Evolutionary conservation across 2,329 filamentous ascomycete species (phyloP).

Genomic region (Sporothrix protearum): DNA sequence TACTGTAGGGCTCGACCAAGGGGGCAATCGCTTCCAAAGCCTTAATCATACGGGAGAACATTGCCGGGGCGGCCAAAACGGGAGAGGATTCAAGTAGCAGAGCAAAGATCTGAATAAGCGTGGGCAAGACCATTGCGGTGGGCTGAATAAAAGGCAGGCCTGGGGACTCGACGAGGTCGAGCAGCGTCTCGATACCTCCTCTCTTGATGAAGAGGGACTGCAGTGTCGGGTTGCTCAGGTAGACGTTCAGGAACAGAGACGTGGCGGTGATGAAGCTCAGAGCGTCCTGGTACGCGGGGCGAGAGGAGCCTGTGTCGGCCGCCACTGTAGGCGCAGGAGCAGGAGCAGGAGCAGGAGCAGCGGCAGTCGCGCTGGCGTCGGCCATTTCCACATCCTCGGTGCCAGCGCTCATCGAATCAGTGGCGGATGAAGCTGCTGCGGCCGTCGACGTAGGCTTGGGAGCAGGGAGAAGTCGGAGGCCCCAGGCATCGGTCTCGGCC

Average conservation of each 20-base stretch:
- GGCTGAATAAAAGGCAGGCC: conserved; percentile 73
- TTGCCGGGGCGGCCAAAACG: conserved; percentile 73
- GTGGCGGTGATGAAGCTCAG: conserved; percentile 71
- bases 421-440: not conserved
- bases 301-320: conserved; percentile 20
- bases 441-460: conserved; percentile 33
- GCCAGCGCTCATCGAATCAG: conserved; percentile 26
- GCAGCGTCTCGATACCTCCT: conserved; percentile 76
- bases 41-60: conserved; percentile 69
- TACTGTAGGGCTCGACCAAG: conserved; percentile 51
- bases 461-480: conserved; percentile 70
- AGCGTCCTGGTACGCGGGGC: conserved; percentile 41
- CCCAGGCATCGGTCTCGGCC: conserved; percentile 66
- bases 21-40: conserved; percentile 66
- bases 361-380: conserved; percentile 45
- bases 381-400: conserved; percentile 63
- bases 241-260: conserved; percentile 69
- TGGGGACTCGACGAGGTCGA: conserved; percentile 79
- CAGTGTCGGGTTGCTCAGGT: conserved; percentile 70
- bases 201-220: conserved; percentile 71
- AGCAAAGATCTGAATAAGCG: conserved; percentile 70
- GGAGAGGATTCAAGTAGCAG: conserved; percentile 77
- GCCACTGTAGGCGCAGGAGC: not conserved
- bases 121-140: conserved; percentile 62
- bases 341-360: too few relatives aligned